A percentile compares a stretch with the other conserved stretches of the same genome.
These are phyloP conservation scores for Ustilago hordei DNA, from an alignment of 1,284 basidiomycete genomes.

Conservation along the genomic window DNA sequence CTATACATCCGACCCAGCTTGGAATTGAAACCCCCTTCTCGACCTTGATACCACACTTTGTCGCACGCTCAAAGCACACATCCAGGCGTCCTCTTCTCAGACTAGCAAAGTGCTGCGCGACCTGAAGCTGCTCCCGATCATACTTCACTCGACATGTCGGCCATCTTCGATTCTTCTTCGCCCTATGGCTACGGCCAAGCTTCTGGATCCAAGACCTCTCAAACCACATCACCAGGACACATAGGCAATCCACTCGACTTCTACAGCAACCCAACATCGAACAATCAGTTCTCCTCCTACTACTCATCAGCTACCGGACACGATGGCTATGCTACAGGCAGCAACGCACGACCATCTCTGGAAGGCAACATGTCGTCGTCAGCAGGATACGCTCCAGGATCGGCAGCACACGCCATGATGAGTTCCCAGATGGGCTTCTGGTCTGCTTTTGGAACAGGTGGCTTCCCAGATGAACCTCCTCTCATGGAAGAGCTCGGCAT, in stretches of 20 bases:
- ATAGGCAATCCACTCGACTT: conserved; percentile 45
- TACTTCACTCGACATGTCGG: conserved; percentile 37
- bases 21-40: not conserved
- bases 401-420: conserved; percentile 57
- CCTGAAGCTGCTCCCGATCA: not conserved
- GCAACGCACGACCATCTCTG: conserved; percentile 48
- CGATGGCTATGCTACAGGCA: conserved; percentile 46
- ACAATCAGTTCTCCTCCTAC: conserved; percentile 42
- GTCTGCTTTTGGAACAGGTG: conserved; percentile 68
- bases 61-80: not conserved
- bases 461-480: conserved; percentile 66
- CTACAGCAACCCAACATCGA: conserved; percentile 35
- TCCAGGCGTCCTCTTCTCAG: not conserved
- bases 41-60: not conserved
- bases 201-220: conserved; percentile 34
- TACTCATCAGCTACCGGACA: conserved; percentile 36
- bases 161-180: conserved; percentile 54
- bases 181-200: conserved; percentile 51
- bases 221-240: conserved; percentile 29
- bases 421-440: conserved; percentile 62
- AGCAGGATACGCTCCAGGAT: conserved; percentile 38
- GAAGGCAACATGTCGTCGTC: conserved; percentile 63
- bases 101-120: not conserved
- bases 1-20: not conserved
- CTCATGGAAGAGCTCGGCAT: conserved; percentile 84